Base-by-base conservation (phyloP, 371 early-diverging fungal genomes). In the Mortierella sp. region DNA sequence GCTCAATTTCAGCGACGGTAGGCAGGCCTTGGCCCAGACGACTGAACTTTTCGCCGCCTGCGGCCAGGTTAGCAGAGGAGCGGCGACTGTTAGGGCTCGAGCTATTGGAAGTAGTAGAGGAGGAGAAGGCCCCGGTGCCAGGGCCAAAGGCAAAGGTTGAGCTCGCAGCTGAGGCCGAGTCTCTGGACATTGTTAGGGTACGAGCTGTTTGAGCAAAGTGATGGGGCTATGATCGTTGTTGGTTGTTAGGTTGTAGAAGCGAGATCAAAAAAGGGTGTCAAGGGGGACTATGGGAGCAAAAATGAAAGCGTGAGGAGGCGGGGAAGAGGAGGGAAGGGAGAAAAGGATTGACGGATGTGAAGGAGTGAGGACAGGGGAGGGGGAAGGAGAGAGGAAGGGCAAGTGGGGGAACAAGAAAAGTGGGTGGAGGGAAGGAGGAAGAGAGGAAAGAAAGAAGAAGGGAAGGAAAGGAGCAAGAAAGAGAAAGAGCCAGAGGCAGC, bases 1-100 rank as follows among this genome's bases (percentile, higher is more conserved):
- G 55, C 14, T 76, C 83, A 26, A 78, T 78, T 73, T 85, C 86
- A 46, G 81, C 78, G 69, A 85, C 86, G 37, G 86, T 85, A 44
- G 86, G 81, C 21, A 85, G 74, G 28, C 81, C 86, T 24, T 59
- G 34, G 26, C 79, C 82, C 5, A 73, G 73, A 13, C 84, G 84
- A 44, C 75, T 78, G 74, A 86, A 86, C 70, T 76, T 86, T 69
- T 86, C 86, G 19, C 79, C 72, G 3, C 64, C 64, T 37, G 76
- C 57, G 37, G 77, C 50, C 5, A 72, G 76, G 73, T 74, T 13
- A 28, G 76, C 72, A 11, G 82, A 81, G 10, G 82, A 86, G 43
- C 86, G 86, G n/a, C 86, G 81, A 44, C 74, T 74, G 69, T 72
- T 40, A 8, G 86, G 82, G 55, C 75, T 71, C 19, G 80, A 64